Evolutionary conservation across 805 yeast species (phyloP).

Genomic region (Spathaspora hagerdaliae): DNA sequence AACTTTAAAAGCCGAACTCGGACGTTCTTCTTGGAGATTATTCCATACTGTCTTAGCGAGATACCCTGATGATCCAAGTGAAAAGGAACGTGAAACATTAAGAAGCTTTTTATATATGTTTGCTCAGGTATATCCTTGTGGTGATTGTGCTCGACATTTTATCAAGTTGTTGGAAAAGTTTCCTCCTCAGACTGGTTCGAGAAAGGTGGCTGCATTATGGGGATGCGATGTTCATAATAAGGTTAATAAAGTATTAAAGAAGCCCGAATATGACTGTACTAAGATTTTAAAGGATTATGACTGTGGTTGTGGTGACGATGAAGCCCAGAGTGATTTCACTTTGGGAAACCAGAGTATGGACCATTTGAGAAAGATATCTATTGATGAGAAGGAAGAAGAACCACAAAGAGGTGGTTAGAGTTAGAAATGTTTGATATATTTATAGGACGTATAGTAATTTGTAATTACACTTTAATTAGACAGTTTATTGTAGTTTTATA

Average conservation of each 20-base stretch:
- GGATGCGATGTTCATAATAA: slow-evolving; percentile 91
- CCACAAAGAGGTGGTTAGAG: slow-evolving; percentile 41
- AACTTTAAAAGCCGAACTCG: slow-evolving; percentile 76
- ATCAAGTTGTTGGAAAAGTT: slow-evolving; percentile 58
- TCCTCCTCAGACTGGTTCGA: slow-evolving; percentile 80
- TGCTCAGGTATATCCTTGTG: slow-evolving; percentile 94
- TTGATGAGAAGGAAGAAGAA: slow-evolving; percentile 43
- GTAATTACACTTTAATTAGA: too few relatives aligned
- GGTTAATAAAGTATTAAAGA: slow-evolving; percentile 70
- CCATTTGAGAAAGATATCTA: slow-evolving; percentile 43
- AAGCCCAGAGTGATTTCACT: slow-evolving; percentile 45
- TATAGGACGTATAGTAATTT: neutral
- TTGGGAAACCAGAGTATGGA: slow-evolving; percentile 29
- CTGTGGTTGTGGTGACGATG: slow-evolving; percentile 90
- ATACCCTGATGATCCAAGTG: slow-evolving; percentile 79
- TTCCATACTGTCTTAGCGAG: slow-evolving; percentile 90
- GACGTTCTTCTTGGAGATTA: slow-evolving; percentile 85
- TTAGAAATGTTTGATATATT: neutral
- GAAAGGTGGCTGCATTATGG: slow-evolving; percentile 88
- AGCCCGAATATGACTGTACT: slow-evolving; percentile 78
- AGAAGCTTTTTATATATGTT: slow-evolving; percentile 63
- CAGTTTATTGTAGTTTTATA: neutral
- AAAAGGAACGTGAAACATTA: slow-evolving; percentile 60
- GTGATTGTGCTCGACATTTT: slow-evolving; percentile 94
- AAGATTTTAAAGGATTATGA: slow-evolving; percentile 85